Percentiles rank a stretch among this genome's conserved stretches.
These are phyloP conservation scores for Staphylotrichum tortipilum DNA, from an alignment of 495 filamentous ascomycete genomes.

Conservation along the genomic window DNA sequence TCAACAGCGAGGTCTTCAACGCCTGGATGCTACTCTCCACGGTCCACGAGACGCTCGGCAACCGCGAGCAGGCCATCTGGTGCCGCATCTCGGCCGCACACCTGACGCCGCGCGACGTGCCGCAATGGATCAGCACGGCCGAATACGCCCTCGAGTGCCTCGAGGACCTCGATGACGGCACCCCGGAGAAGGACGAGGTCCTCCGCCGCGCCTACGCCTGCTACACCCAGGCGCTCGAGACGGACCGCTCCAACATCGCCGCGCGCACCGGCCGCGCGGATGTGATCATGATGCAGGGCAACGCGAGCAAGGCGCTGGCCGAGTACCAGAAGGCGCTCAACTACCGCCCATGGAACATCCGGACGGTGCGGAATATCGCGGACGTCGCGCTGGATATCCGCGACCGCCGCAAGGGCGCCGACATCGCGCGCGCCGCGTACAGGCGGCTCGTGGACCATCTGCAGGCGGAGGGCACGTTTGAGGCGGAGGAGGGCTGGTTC, in stretches of 20 bases:
- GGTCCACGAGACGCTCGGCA: constrained; percentile 59
- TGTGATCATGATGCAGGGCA: constrained; percentile 35
- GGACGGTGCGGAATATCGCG: constrained; percentile 54
- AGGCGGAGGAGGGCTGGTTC: constrained; percentile 45
- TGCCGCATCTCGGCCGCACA: constrained; percentile 65
- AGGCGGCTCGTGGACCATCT: constrained; percentile 49
- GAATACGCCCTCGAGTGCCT: constrained; percentile 47
- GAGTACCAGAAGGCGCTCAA: constrained; percentile 59
- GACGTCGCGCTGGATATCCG: constrained; percentile 54
- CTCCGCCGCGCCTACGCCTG: constrained; percentile 55
- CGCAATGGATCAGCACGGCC: constrained; percentile 61
- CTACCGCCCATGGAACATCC: constrained; percentile 48
- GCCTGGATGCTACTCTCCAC: constrained; percentile 70
- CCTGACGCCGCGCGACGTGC: constrained; percentile 56
- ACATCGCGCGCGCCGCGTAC: constrained; percentile 54
- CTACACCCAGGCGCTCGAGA: constrained; percentile 58
- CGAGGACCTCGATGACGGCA: constrained; percentile 48
- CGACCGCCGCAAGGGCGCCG: constrained; percentile 33
- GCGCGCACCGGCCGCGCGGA: constrained; percentile 26
- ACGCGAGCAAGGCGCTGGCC: constrained; percentile 45
- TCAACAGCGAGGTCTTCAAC: constrained; percentile 74
- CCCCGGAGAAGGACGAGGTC: constrained; percentile 33
- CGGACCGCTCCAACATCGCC: constrained; percentile 49
- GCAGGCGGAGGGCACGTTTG: constrained; percentile 28
- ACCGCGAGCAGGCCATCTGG: constrained; percentile 56